Evolutionary conservation across 768 basidiomycete species (phyloP).

Genomic region (Naganishia friedmannii): DNA sequence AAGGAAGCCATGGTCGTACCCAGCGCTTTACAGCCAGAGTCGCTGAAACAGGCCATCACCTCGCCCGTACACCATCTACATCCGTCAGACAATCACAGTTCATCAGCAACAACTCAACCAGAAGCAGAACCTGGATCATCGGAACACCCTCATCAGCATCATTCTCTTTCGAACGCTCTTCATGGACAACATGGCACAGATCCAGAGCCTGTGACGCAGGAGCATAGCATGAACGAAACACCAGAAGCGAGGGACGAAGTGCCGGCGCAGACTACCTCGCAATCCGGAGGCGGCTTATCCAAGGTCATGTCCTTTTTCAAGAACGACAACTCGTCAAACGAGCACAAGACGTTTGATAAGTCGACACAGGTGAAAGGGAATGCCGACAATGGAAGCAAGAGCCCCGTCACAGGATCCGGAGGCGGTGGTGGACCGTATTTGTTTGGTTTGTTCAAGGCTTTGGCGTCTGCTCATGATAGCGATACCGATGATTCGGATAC

Average conservation of each 20-base stretch:
- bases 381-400: constrained; percentile 8
- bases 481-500: background rate
- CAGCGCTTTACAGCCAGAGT: constrained; percentile 26
- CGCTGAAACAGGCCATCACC: constrained; percentile 13
- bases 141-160: background rate
- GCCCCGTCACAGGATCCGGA: constrained; percentile 1
- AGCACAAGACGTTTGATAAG: background rate
- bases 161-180: background rate
- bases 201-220: background rate
- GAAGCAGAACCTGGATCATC: constrained; percentile 3
- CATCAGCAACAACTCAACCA: background rate
- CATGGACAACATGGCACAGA: background rate
- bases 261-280: background rate
- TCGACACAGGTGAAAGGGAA: background rate
- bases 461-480: background rate
- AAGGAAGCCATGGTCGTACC: constrained; percentile 14
- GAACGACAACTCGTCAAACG: background rate
- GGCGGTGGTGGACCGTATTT: constrained; percentile 14
- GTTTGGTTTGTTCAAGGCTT: constrained; percentile 11
- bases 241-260: background rate
- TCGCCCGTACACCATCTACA: constrained; percentile 5
- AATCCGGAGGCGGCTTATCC: background rate
- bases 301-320: constrained; percentile 10
- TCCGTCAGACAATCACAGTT: background rate
- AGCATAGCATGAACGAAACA: background rate